phyloP scores from a whole-genome alignment of 805 yeast genomes.

The Kodamaea laetipori region DNA sequence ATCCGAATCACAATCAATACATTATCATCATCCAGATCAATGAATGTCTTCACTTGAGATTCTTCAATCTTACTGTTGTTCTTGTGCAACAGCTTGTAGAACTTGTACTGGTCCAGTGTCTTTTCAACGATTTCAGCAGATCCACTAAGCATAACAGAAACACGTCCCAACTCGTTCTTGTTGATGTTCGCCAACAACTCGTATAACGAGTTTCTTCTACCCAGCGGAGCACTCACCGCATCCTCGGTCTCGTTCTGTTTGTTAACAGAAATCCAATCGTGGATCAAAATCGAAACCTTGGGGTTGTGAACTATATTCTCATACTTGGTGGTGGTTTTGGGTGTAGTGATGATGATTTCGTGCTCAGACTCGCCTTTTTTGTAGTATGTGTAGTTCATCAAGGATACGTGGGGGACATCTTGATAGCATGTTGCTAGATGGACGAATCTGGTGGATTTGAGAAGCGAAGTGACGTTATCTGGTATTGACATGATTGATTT shows the following conservation, averaged over 20 bases:
- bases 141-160: constrained; percentile 82
- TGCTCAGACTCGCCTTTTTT: constrained; percentile 40
- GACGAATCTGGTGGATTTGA: constrained; percentile 66
- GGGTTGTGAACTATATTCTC: constrained; percentile 70
- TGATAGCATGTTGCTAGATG: constrained; percentile 83
- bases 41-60: constrained; percentile 54
- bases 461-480: constrained; percentile 41
- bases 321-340: constrained; percentile 71
- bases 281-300: constrained; percentile 78
- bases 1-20: constrained; percentile 68
- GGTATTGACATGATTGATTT: constrained; percentile 28
- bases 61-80: constrained; percentile 69
- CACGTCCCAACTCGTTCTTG: constrained; percentile 74
- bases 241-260: constrained; percentile 18
- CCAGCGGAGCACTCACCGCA: constrained; percentile 16
- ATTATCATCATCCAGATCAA: constrained; percentile 51
- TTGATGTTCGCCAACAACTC: constrained; percentile 74
- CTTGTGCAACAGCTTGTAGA: constrained; percentile 63
- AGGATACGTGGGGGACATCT: constrained; percentile 79
- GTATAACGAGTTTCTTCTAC: constrained; percentile 22
- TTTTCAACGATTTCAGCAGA: constrained; percentile 54
- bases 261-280: constrained; percentile 83
- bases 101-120: constrained; percentile 48
- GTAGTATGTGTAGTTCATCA: constrained; percentile 85
- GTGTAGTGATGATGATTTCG: constrained; percentile 68